Conservation (phyloP, 2,329 filamentous ascomycete genomes). For the Phaeoacremonium minimum region DNA sequence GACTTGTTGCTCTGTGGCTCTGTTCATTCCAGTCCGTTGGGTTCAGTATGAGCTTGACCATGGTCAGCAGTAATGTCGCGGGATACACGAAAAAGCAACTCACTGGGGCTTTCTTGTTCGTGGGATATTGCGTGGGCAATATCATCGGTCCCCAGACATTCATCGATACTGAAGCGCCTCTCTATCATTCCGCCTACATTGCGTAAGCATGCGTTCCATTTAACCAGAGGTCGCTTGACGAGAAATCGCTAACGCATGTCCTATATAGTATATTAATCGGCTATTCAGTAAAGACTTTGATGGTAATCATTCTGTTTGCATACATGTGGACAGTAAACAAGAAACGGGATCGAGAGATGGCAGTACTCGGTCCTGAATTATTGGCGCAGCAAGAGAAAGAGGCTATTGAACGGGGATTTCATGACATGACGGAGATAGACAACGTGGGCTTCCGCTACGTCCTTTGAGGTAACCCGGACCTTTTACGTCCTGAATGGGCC, state of each 20-base stretch:
- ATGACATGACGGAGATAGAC: constrained; percentile 50
- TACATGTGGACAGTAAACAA: constrained; percentile 54
- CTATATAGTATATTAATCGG: constrained; percentile 46
- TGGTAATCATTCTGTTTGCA: constrained; percentile 44
- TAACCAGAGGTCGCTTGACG: background rate
- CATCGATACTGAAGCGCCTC: constrained; percentile 39
- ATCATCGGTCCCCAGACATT: constrained; percentile 53
- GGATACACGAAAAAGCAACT: constrained; percentile 53
- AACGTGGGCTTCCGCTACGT: constrained; percentile 51
- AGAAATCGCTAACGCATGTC: constrained; percentile 10
- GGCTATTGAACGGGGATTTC: constrained; percentile 50
- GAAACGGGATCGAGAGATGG: constrained; percentile 43
- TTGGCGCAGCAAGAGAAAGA: constrained; percentile 38
- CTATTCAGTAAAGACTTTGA: constrained; percentile 45
- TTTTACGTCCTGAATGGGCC: too few relatives aligned
- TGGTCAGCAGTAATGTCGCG: constrained; percentile 47
- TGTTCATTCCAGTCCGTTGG: constrained; percentile 19
- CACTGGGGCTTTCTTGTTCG: constrained; percentile 44
- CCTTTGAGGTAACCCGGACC: too few relatives aligned
- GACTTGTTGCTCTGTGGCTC: constrained; percentile 53
- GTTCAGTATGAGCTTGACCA: constrained; percentile 48
- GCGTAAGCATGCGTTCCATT: constrained; percentile 23
- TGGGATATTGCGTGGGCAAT: constrained; percentile 49
- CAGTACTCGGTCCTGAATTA: constrained; percentile 12
- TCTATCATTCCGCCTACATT: constrained; percentile 43